phyloP scores from a whole-genome alignment of 495 filamentous ascomycete genomes.

The Aspergillus egyptiacus region DNA sequence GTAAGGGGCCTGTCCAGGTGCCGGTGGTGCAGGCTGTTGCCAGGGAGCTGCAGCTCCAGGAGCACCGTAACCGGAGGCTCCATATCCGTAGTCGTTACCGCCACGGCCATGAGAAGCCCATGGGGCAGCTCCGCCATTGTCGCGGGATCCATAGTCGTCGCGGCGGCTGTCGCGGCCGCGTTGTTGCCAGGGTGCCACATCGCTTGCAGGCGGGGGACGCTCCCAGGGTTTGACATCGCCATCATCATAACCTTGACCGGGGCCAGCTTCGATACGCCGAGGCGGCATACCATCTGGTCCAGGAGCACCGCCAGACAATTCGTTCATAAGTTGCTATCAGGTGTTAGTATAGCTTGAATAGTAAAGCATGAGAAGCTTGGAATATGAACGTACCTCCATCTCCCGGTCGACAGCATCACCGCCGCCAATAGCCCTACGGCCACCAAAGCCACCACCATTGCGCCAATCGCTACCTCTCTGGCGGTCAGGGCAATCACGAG shows the following conservation, averaged over 20 bases:
- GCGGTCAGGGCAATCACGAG: slow-evolving; percentile 86
- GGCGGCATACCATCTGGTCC: slow-evolving; percentile 58
- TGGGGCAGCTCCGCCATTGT: slow-evolving; percentile 43
- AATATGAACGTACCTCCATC: slow-evolving; percentile 66
- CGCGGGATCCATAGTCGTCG: slow-evolving; percentile 46
- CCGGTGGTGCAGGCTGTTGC: slow-evolving; percentile 54
- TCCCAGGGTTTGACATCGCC: slow-evolving; percentile 81
- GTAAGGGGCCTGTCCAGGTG: slow-evolving; percentile 46
- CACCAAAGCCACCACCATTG: slow-evolving; percentile 53
- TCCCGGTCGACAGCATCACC: slow-evolving; percentile 90
- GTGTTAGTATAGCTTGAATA: slow-evolving; percentile 21
- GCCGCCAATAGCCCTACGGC: slow-evolving; percentile 60
- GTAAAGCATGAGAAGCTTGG: background rate
- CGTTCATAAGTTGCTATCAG: slow-evolving; percentile 89
- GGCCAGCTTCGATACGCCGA: slow-evolving; percentile 83
- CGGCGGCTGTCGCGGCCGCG: slow-evolving; percentile 52
- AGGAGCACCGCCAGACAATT: slow-evolving; percentile 74
- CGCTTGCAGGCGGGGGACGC: slow-evolving; percentile 68
- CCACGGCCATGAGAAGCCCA: slow-evolving; percentile 48
- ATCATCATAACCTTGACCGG: slow-evolving; percentile 51
- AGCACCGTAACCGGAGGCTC: slow-evolving; percentile 29
- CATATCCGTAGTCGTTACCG: slow-evolving; percentile 48
- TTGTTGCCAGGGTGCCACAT: slow-evolving; percentile 70
- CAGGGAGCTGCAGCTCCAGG: slow-evolving; percentile 58
- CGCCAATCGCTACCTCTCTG: slow-evolving; percentile 89